phyloP scores from a whole-genome alignment of 192 early-diverging fungal genomes.

The Podila minutissima region DNA sequence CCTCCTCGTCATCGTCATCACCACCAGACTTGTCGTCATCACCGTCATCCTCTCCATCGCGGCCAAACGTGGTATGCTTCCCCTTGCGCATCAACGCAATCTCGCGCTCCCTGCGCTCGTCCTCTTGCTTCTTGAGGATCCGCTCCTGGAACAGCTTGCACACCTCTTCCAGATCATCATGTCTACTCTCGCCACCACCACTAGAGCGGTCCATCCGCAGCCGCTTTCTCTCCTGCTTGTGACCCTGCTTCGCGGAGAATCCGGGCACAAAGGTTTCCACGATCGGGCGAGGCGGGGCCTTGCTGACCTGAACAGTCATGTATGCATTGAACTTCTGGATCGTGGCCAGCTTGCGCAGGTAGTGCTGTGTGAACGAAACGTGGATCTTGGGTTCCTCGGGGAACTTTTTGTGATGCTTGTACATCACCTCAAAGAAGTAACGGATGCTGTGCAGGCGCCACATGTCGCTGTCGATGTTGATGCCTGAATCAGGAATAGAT shows the following conservation, averaged over 20 bases:
- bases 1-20: no score
- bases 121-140: neutral
- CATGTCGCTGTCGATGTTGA: slow-evolving; percentile 17
- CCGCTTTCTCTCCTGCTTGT: neutral
- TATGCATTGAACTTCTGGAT: neutral
- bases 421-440: neutral
- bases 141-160: neutral
- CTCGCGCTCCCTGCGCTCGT: no score
- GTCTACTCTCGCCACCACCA: neutral
- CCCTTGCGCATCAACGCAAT: no score
- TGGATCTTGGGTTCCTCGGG: neutral
- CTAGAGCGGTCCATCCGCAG: neutral
- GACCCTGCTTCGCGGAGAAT: neutral
- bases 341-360: neutral
- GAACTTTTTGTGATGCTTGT: neutral
- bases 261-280: neutral
- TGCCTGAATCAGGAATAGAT: neutral
- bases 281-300: neutral
- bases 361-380: neutral
- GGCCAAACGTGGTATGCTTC: no score
- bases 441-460: slow-evolving; percentile 19
- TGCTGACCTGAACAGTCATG: neutral
- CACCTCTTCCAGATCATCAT: neutral
- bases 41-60: no score
- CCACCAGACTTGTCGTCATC: no score